These are phyloP conservation scores for Leonotis leonurus DNA, from an alignment of 257 asterid genomes.

Conservation along the genomic window DNA sequence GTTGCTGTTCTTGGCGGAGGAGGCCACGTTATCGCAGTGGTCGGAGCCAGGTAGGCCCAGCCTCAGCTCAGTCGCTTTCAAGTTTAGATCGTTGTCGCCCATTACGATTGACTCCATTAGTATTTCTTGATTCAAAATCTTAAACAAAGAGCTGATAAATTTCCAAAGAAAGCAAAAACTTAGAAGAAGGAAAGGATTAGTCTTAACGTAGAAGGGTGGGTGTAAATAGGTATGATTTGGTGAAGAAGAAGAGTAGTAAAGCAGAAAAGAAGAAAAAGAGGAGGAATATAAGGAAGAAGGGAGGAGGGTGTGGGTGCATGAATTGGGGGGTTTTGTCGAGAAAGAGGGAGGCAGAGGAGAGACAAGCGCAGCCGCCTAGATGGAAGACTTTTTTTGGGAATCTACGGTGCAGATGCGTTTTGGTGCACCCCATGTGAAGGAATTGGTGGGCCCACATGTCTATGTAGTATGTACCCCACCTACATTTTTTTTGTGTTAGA, in stretches of 20 bases:
- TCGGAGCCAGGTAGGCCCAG: conserved; percentile 53
- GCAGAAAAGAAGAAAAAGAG: not conserved
- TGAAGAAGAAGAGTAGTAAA: not conserved
- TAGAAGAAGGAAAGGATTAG: not conserved
- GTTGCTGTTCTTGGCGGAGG: conserved; percentile 30
- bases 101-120: not conserved
- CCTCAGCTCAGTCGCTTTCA: conserved; percentile 55
- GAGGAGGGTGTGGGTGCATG: conserved; percentile 15
- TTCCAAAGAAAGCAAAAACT: not conserved
- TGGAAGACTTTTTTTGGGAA: conserved; percentile 26
- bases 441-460: not conserved
- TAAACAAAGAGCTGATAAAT: no score
- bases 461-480: not conserved
- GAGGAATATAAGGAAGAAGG: not conserved
- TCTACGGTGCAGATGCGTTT: conserved; percentile 33
- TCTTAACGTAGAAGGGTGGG: not conserved
- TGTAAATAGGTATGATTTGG: not conserved
- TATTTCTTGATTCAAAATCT: no score
- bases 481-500: not conserved
- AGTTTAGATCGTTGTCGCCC: conserved; percentile 22
- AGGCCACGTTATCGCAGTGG: conserved; percentile 15
- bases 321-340: conserved; percentile 45
- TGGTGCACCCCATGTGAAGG: conserved; percentile 26
- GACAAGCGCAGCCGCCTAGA: conserved; percentile 54
- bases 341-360: conserved; percentile 36